phyloP scores from a whole-genome alignment of 495 filamentous ascomycete species.

The Bombardia bombarda region DNA sequence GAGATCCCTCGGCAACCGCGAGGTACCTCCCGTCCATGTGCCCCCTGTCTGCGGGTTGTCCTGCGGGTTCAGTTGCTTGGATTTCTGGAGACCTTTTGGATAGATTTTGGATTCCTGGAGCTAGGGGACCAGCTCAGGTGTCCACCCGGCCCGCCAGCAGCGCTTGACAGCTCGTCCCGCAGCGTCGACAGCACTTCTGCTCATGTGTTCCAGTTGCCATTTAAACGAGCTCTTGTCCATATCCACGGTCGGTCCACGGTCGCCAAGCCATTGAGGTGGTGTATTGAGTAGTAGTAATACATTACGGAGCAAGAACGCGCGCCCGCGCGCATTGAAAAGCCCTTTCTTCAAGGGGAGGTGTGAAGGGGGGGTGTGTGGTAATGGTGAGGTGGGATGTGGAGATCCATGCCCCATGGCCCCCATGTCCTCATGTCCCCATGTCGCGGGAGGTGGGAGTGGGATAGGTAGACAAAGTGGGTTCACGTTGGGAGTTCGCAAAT shows the following conservation, averaged over 20 bases:
- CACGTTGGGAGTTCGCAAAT: conserved; percentile 6
- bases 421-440: no score
- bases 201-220: no score
- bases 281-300: no score
- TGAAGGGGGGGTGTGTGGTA: conserved; percentile 7
- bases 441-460: background rate
- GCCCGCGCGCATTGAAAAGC: conserved; percentile 12
- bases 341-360: conserved; percentile 17
- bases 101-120: background rate
- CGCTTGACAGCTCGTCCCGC: conserved; percentile 6
- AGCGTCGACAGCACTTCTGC: background rate
- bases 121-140: background rate
- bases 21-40: conserved; percentile 2
- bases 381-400: background rate
- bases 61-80: no score
- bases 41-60: conserved; percentile 5
- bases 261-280: no score
- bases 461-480: conserved; percentile 9
- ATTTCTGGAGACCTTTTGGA: no score
- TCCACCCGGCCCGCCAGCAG: conserved; percentile 7
- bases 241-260: no score
- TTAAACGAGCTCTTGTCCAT: no score
- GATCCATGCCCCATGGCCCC: no score
- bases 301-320: conserved; percentile 8
- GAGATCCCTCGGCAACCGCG: conserved; percentile 10